Evolutionary conservation across 345 rosid genomes (phyloP).

Genomic region (Gynandropsis gynandra): DNA sequence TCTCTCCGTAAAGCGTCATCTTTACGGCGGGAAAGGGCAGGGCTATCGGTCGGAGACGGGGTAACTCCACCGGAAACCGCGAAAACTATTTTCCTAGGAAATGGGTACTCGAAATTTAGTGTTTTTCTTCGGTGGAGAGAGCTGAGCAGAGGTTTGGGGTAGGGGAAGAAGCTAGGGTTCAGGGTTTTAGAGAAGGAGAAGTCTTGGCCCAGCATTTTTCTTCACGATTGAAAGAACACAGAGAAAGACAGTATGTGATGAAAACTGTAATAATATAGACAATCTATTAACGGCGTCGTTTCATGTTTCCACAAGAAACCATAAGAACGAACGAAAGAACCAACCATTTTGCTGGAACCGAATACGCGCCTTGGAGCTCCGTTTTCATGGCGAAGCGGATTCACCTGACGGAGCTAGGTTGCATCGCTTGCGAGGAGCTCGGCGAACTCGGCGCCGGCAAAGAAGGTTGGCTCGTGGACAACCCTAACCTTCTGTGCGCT

Average conservation of each 20-base stretch:
- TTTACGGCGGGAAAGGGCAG: constrained; percentile 20
- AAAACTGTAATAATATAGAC: too few relatives aligned
- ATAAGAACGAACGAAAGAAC: not conserved
- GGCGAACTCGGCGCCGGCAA: constrained; percentile 81
- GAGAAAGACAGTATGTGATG: not conserved
- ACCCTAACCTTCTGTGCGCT: constrained; percentile 56
- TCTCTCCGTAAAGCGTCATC: constrained; percentile 33
- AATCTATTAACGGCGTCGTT: constrained; percentile 29
- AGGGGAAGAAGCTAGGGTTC: constrained; percentile 36
- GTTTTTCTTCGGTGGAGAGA: constrained; percentile 16
- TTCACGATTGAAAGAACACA: constrained; percentile 1
- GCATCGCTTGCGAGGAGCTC: constrained; percentile 78
- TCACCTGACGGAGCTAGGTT: constrained; percentile 71
- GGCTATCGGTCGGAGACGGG: constrained; percentile 16
- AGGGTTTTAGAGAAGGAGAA: constrained; percentile 69
- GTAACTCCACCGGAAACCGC: constrained; percentile 6
- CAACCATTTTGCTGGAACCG: not conserved
- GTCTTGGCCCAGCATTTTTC: constrained; percentile 36
- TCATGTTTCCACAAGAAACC: not conserved
- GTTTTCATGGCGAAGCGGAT: constrained; percentile 58
- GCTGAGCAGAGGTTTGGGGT: constrained; percentile 23
- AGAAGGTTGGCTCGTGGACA: constrained; percentile 82
- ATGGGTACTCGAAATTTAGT: not conserved
- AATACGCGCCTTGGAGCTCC: constrained; percentile 1
- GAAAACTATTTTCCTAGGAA: constrained; percentile 9